Evolutionary conservation across 768 basidiomycete genomes (phyloP), one percentile per base, ranked within the genome.

Genomic region (Leucocoprinus sp.): DNA sequence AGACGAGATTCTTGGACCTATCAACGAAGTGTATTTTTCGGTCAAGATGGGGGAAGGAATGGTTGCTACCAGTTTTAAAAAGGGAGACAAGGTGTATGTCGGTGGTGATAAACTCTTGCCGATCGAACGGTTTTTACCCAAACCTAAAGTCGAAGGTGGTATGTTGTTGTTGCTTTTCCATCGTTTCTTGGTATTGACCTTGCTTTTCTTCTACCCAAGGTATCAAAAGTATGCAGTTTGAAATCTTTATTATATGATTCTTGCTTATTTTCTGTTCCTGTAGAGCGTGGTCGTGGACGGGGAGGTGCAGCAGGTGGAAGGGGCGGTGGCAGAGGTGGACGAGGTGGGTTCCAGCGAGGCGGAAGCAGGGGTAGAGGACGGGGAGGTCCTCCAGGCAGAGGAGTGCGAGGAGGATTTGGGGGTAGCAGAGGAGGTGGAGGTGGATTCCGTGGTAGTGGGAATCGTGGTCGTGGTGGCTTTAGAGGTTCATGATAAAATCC

Each of bases 1-100:
- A 33, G 96, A 99, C 65, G 96, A 99, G 65, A 98, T 99, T 54
- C 77, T 99, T n/a, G 96, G 96, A 2, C 95, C 96, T 12, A 93
- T 99, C 63, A 99, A 96, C 61, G 92, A 98, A 61, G 93, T 98
- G 48, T 98, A 81, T 66, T 98, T 99, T 60, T 93, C 93, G 2
- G 76, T 99, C 53, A 99, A 98, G 71, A 96, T 97, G 86, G 79
- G 83, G 15, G 84, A 88, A 48, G 96, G 96, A 24, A 92, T 98
- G 84, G 80, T 93, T 38, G 93, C 96, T 6, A 84, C 69, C 54
- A 92, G 89, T 62, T 99, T 99, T 69, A 88, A 95, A 68, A 89
- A 86, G 58, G 96, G 96, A 36, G 96, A 99, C 70, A 97, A 95
- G 61, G 89, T 99, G 35, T 99, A 89, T 64, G 97, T 99, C 59